Evolutionary conservation across 768 basidiomycete species (phyloP).

Genomic region (Lentinus brumalis): DNA sequence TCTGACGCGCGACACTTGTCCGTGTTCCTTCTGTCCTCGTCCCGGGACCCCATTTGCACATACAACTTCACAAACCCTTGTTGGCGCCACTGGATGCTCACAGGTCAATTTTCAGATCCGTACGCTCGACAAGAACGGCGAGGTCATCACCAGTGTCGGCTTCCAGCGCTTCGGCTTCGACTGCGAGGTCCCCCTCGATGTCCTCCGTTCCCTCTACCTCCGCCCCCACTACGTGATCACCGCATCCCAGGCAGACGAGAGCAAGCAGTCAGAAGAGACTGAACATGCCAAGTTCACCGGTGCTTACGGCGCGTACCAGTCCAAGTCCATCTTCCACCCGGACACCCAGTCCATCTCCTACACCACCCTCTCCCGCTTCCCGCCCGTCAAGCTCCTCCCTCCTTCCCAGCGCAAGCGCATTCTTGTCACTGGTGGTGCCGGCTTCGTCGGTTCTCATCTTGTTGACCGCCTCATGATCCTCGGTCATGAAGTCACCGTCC

Average conservation of each 20-base stretch:
- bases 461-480: constrained; percentile 97
- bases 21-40: constrained; percentile 2
- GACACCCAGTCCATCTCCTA: constrained; percentile 84
- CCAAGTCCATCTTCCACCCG: constrained; percentile 85
- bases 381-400: constrained; percentile 86
- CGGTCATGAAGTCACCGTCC: constrained; percentile 95
- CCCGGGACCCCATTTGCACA: not conserved
- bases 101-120: constrained; percentile 44
- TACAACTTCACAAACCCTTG: not conserved
- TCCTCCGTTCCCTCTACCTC: constrained; percentile 86
- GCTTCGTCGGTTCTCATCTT: constrained; percentile 98
- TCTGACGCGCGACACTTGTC: constrained; percentile 14
- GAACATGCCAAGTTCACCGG: constrained; percentile 57
- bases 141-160: constrained; percentile 79
- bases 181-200: constrained; percentile 76
- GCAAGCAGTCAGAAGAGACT: constrained; percentile 41
- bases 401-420: constrained; percentile 81
- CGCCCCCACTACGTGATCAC: constrained; percentile 73
- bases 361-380: constrained; percentile 88
- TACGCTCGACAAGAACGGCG: constrained; percentile 72
- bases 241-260: constrained; percentile 35
- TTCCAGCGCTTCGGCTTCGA: constrained; percentile 89
- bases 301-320: constrained; percentile 58
- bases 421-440: constrained; percentile 95
- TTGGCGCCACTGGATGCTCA: not conserved